Percentiles rank a stretch among this genome's conserved stretches.
phyloP scores from a whole-genome alignment of 805 yeast species.

The Wickerhamiella australiensis region DNA sequence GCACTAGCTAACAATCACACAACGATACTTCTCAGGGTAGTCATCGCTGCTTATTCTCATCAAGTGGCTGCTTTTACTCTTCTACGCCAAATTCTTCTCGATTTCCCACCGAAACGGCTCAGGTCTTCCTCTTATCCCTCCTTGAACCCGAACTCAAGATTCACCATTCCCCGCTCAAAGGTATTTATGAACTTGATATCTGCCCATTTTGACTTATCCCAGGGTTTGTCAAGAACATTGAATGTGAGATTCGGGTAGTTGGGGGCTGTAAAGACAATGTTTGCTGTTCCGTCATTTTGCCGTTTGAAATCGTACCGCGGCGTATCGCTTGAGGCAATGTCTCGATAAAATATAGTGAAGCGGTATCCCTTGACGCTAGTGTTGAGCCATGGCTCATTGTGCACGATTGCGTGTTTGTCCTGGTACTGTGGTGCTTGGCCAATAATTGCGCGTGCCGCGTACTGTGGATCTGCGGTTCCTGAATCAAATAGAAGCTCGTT shows the following conservation, averaged over 20 bases:
- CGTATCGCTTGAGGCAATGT: conserved; percentile 21
- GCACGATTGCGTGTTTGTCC: conserved; percentile 21
- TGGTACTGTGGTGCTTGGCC: conserved; percentile 13
- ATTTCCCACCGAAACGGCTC: too few relatives aligned
- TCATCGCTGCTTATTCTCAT: too few relatives aligned
- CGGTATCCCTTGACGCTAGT: conserved; percentile 28
- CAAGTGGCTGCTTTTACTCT: too few relatives aligned
- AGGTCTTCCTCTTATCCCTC: not conserved
- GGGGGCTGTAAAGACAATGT: conserved; percentile 27
- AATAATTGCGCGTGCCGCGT: conserved; percentile 6
- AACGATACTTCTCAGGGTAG: too few relatives aligned
- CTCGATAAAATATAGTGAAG: conserved; percentile 30
- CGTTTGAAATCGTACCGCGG: conserved; percentile 27
- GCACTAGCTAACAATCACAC: too few relatives aligned
- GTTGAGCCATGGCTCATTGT: conserved; percentile 18
- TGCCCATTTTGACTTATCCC: conserved; percentile 27
- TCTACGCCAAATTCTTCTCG: too few relatives aligned
- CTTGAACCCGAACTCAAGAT: conserved; percentile 30
- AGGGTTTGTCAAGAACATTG: conserved; percentile 27
- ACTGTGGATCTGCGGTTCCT: conserved; percentile 5
- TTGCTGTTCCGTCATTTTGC: conserved; percentile 22
- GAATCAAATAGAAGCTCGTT: conserved; percentile 12
- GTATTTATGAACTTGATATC: conserved; percentile 24
- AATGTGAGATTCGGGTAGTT: conserved; percentile 28
- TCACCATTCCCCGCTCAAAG: conserved; percentile 29